Evolutionary conservation across 179 eudicot genomes (phyloP), one percentile per base, ranked within the genome.

Genomic region (Beta macrorhiza): DNA sequence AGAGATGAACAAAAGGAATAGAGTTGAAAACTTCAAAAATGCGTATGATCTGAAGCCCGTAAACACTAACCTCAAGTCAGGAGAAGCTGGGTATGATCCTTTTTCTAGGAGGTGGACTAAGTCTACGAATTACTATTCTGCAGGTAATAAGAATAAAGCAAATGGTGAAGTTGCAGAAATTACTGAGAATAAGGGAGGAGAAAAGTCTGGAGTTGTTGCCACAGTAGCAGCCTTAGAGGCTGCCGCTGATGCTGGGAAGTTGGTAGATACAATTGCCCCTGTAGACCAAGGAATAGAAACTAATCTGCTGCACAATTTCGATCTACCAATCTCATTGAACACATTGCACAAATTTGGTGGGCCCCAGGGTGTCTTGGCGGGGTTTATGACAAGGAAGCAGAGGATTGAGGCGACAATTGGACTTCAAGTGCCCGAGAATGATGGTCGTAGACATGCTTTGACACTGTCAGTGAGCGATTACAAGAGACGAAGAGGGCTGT

Each of bases 41-140:
- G 99, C 99, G 7, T 96, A 98, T 0, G 95, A 88, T 42, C n/a
- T 90, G 76, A 96, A 91, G 81, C 93, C 94, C 0, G 82, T 85
- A 5, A 90, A 85, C 68, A 77, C 82, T 12, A 78, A 90, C 45
- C 86, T 94, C 74, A 96, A 96, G 86, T 90, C 92, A 1, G 99
- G 99, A 44, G 96, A 96, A 82, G 98, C 98, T 0, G 99, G 99
- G 59, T 96, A 96, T 77, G 99, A 96, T 75, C 99, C 99, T 8
- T 96, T 96, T 83, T 96, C 99, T 7, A 92, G 99, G 82, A 91
- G 99, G 78, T 96, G 99, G 99, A 96, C 99, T 19, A 82, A 97
- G 85, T 96, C 99, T 7, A 90, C 82, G 80, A 95, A 95, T 83
- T 95, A 95, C 82, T 95, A 92, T 59, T 80, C 88, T 64, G 93